Evolutionary conservation across 2,329 filamentous ascomycete species (phyloP).

Genomic region (Arthrobotrys sinensis): DNA sequence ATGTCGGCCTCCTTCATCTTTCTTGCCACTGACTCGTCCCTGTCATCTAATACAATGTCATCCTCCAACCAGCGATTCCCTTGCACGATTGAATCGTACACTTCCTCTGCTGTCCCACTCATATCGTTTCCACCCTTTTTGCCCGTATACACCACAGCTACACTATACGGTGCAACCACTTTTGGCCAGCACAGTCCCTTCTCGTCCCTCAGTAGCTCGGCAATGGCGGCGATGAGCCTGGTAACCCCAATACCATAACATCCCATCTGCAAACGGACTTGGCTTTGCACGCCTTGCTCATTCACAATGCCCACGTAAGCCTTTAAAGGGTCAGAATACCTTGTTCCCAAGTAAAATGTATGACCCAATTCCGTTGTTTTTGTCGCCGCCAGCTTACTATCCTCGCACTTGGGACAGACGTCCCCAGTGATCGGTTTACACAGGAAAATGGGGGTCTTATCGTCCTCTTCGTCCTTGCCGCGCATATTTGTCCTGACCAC

Average conservation of each 20-base stretch:
- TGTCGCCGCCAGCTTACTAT: conserved; percentile 76
- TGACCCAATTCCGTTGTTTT: conserved; percentile 92
- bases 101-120: conserved; percentile 50
- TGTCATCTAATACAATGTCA: conserved; percentile 83
- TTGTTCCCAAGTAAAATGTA: conserved; percentile 92
- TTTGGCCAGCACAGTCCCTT: conserved; percentile 89
- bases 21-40: conserved; percentile 79
- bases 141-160: conserved; percentile 75
- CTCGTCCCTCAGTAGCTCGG: conserved; percentile 79
- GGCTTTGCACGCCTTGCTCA: conserved; percentile 63
- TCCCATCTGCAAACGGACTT: conserved; percentile 85
- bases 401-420: conserved; percentile 78
- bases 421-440: conserved; percentile 74
- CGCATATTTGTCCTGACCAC: conserved; percentile 62
- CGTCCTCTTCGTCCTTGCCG: conserved; percentile 66
- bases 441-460: conserved; percentile 63
- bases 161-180: conserved; percentile 86
- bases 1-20: conserved; percentile 92
- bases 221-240: conserved; percentile 87
- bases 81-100: conserved; percentile 60
- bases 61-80: conserved; percentile 52
- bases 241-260: conserved; percentile 97
- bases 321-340: conserved; percentile 83
- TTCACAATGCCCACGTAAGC: conserved; percentile 73
- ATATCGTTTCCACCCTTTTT: conserved; percentile 73